Evolutionary conservation across 1,284 basidiomycete genomes (phyloP).

Genomic region (Malassezia sp.): DNA sequence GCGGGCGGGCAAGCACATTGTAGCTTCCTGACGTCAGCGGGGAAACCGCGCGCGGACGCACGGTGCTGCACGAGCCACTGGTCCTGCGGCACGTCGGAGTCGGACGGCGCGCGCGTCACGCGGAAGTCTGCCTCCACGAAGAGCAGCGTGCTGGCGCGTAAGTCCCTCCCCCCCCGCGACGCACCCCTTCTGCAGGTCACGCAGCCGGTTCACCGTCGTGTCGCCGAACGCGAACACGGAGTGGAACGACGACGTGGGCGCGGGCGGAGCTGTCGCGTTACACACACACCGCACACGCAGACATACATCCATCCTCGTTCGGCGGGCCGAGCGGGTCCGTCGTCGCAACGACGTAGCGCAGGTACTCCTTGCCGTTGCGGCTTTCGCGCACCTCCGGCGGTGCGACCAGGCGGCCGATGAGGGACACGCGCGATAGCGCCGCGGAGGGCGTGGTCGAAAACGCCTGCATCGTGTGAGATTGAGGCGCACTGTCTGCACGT

Average conservation of each 20-base stretch:
- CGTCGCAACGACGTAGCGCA: conserved; percentile 41
- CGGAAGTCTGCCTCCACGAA: conserved; percentile 31
- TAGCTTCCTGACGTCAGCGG: conserved; percentile 8
- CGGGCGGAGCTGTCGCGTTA: conserved; percentile 2
- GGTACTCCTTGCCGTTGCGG: conserved; percentile 42
- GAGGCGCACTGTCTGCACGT: background rate
- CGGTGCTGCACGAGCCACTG: conserved; percentile 26
- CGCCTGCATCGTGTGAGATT: conserved; percentile 10
- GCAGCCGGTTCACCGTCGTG: conserved; percentile 19
- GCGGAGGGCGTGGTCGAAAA: conserved; percentile 31
- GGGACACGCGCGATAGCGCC: conserved; percentile 38
- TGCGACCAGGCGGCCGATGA: conserved; percentile 39
- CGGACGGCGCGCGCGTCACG: conserved; percentile 15
- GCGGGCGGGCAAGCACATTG: conserved; percentile 14
- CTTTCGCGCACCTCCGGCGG: conserved; percentile 38
- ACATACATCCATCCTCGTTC: conserved; percentile 24
- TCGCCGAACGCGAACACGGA: conserved; percentile 33
- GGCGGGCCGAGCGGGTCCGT: conserved; percentile 36
- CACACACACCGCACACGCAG: background rate
- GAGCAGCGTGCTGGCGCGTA: conserved; percentile 18
- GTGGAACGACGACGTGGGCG: conserved; percentile 25
- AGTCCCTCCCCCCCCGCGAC: background rate
- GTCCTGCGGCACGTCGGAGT: conserved; percentile 7
- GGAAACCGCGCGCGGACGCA: background rate
- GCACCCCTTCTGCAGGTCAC: conserved; percentile 23